Base-by-base conservation (phyloP, 2,329 filamentous ascomycete genomes). In the Ceratocystiopsis sp. region DNA sequence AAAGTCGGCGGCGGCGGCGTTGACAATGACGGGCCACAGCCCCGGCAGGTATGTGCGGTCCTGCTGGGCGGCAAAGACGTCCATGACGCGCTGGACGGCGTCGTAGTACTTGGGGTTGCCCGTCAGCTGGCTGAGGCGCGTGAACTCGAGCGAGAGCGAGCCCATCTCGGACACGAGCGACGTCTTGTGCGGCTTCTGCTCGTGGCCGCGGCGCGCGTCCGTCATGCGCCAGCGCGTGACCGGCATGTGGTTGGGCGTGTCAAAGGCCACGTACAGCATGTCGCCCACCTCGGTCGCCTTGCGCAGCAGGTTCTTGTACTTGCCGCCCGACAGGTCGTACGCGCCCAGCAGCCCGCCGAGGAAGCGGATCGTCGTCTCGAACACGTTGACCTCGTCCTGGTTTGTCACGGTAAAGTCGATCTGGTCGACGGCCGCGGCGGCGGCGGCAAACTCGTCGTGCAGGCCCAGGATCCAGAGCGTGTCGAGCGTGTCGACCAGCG, bases 61-160 rank as follows among this genome's bases (percentile, higher is more conserved):
- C 60, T 87, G 82, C 49, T 71, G 70, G 35, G 67, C 62, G 49
- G 76, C 68, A 40, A 87, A 69, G 46, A 75, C 71, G 51, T 77
- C 66, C 49, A 81, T 85, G 47, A 89, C 71, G n/a, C 78, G 70
- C 48, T 80, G 78, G 42, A 84, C 71, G 6, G 79, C 80, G 58
- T 84, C 80, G 57, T 80, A 86, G 60, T 82, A 87, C 55, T 80
- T 84, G 43, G 71, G 61, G 46, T 85, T 67, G 41, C 73, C 74
- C 0, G 82, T 84, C 45, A 87, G 62, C 59, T 87, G 82, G 17
- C 77, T 75, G 38, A 89, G 65, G 7, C 82, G 67, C 3, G 79
- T 84, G 54, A 87, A 84, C 54, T 87, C 82, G 46, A 89, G 58
- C 10, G 74, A 75, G 44, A 87, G 64, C 11, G 79, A 81, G 32